These are phyloP conservation scores for Globisporangium radiosum DNA, from an alignment of 352 stramenopile species.

Conservation along the genomic window DNA sequence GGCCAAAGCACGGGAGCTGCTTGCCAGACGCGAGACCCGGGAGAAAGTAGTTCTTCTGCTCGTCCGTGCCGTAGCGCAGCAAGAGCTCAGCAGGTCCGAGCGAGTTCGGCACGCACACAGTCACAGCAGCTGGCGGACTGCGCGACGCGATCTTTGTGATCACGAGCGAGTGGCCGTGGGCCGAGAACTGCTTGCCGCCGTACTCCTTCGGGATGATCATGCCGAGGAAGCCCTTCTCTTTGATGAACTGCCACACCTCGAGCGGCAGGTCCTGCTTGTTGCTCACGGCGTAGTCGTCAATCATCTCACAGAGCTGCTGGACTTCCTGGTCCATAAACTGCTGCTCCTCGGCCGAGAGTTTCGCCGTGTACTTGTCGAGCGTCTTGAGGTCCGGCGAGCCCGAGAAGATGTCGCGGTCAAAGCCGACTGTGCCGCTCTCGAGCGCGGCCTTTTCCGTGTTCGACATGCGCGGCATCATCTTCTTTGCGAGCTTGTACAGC, in stretches of 20 bases:
- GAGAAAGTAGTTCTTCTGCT: slow-evolving; percentile 96
- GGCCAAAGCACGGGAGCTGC: slow-evolving; percentile 96
- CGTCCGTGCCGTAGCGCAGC: slow-evolving; percentile 93
- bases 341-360: slow-evolving; percentile 91
- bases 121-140: slow-evolving; percentile 87
- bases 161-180: slow-evolving; percentile 88
- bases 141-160: slow-evolving; percentile 93
- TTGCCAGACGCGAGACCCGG: slow-evolving; percentile 91
- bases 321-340: slow-evolving; percentile 95
- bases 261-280: slow-evolving; percentile 89
- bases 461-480: slow-evolving; percentile 94
- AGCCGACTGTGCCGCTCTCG: slow-evolving; percentile 94
- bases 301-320: slow-evolving; percentile 91
- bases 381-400: slow-evolving; percentile 89
- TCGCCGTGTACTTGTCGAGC: slow-evolving; percentile 92
- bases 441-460: slow-evolving; percentile 94
- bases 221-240: slow-evolving; percentile 94
- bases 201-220: slow-evolving; percentile 99
- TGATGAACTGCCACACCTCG: slow-evolving; percentile 95
- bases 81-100: slow-evolving; percentile 95
- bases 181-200: slow-evolving; percentile 85
- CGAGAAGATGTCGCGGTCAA: slow-evolving; percentile 97
- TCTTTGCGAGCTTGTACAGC: slow-evolving; percentile 91
- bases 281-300: slow-evolving; percentile 95
- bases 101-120: slow-evolving; percentile 96